Conservation (phyloP, 176 grass and related monocot species). For the Tuctoria greenei region DNA sequence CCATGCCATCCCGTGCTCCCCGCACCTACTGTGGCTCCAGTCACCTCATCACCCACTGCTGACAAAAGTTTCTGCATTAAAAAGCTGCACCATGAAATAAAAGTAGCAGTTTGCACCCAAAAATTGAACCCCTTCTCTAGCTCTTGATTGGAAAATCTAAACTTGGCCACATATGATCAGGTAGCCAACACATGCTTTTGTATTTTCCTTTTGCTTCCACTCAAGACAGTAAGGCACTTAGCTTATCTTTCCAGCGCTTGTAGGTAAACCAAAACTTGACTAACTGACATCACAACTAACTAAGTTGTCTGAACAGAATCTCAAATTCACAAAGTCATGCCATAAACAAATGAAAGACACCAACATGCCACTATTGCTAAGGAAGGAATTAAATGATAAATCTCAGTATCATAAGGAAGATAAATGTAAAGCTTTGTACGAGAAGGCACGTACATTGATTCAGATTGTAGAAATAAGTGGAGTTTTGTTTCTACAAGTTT, state of each 20-base stretch:
- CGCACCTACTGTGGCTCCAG: neutral
- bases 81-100: neutral
- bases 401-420: neutral
- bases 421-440: no score
- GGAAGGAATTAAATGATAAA: neutral
- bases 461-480: no score
- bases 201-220: neutral
- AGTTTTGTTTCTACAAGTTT: no score
- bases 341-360: neutral
- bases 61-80: neutral
- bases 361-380: neutral
- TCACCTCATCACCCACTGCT: neutral
- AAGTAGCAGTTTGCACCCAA: neutral
- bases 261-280: neutral
- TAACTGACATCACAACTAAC: neutral
- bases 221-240: neutral
- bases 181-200: neutral
- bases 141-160: neutral
- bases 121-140: neutral
- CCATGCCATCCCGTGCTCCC: neutral
- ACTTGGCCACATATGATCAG: neutral
- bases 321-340: neutral
- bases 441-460: no score
- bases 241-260: neutral
- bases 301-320: neutral